Evolutionary conservation across 148 eudicot species (phyloP).

Genomic region (Fagopyrum homotropicum): DNA sequence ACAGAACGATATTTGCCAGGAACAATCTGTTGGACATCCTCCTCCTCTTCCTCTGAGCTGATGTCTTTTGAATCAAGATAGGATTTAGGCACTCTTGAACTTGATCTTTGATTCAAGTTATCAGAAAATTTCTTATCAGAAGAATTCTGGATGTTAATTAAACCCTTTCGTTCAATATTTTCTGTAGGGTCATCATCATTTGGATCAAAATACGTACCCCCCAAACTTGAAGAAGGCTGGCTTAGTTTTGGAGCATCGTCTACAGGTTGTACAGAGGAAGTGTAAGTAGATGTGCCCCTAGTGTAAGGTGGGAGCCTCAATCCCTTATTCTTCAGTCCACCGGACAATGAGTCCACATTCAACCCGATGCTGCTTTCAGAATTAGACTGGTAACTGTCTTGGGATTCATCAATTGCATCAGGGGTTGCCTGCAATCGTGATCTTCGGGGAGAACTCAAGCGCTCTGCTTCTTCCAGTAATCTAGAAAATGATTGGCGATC

Average conservation of each 20-base stretch:
- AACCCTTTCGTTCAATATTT: constrained; percentile 17
- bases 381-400: constrained; percentile 24
- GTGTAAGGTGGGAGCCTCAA: constrained; percentile 33
- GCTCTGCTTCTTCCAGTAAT: constrained; percentile 14
- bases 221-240: constrained; percentile 12
- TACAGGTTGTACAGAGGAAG: constrained; percentile 19
- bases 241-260: constrained; percentile 20
- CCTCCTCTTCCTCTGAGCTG: constrained; percentile 48
- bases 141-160: constrained; percentile 15
- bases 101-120: constrained; percentile 26
- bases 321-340: constrained; percentile 62
- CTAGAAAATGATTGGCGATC: constrained; percentile 13
- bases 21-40: constrained; percentile 26
- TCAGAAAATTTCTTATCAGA: constrained; percentile 17
- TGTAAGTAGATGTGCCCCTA: constrained; percentile 9
- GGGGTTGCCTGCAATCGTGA: constrained; percentile 18
- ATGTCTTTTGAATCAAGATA: constrained; percentile 38
- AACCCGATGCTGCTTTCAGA: constrained; percentile 32
- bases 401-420: constrained; percentile 21
- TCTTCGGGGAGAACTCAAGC: constrained; percentile 21
- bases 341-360: constrained; percentile 47
- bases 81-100: constrained; percentile 23
- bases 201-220: constrained; percentile 19
- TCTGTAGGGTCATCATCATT: constrained; percentile 32
- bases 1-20: constrained; percentile 20